phyloP scores from a whole-genome alignment of 805 yeast species.

The Starmerella sp. region DNA sequence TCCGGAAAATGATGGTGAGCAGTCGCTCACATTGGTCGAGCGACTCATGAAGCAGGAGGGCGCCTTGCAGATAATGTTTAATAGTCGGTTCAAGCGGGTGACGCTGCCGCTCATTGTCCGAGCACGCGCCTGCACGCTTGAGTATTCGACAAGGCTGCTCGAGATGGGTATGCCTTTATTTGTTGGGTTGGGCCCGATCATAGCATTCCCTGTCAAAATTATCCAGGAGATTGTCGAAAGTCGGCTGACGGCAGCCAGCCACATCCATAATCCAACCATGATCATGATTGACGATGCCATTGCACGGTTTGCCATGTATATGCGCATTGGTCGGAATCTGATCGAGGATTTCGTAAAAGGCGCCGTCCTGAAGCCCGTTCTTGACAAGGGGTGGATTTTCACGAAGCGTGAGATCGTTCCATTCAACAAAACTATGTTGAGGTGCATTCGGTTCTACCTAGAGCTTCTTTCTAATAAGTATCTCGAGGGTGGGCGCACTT shows the following conservation, averaged over 20 bases:
- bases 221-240: slow-evolving; percentile 68
- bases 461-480: slow-evolving; percentile 64
- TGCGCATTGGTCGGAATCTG: slow-evolving; percentile 62
- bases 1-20: slow-evolving; percentile 34
- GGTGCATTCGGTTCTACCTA: slow-evolving; percentile 62
- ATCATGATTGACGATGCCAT: slow-evolving; percentile 94
- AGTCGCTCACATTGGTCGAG: slow-evolving; percentile 61
- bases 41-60: slow-evolving; percentile 54
- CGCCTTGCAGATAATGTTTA: slow-evolving; percentile 44
- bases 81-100: slow-evolving; percentile 53
- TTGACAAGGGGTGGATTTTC: slow-evolving; percentile 61
- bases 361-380: slow-evolving; percentile 35
- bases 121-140: slow-evolving; percentile 59
- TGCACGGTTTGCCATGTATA: slow-evolving; percentile 68
- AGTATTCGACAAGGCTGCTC: slow-evolving; percentile 50
- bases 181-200: slow-evolving; percentile 45
- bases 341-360: slow-evolving; percentile 49
- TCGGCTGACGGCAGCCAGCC: slow-evolving; percentile 65
- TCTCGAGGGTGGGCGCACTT: slow-evolving; percentile 56
- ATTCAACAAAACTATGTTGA: slow-evolving; percentile 56
- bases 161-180: slow-evolving; percentile 61
- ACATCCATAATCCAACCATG: slow-evolving; percentile 74
- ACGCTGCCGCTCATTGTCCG: slow-evolving; percentile 74
- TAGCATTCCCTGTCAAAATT: slow-evolving; percentile 66
- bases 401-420: slow-evolving; percentile 51